phyloP scores from a whole-genome alignment of 2,329 filamentous ascomycete species.

The Colletotrichum orbiculare region DNA sequence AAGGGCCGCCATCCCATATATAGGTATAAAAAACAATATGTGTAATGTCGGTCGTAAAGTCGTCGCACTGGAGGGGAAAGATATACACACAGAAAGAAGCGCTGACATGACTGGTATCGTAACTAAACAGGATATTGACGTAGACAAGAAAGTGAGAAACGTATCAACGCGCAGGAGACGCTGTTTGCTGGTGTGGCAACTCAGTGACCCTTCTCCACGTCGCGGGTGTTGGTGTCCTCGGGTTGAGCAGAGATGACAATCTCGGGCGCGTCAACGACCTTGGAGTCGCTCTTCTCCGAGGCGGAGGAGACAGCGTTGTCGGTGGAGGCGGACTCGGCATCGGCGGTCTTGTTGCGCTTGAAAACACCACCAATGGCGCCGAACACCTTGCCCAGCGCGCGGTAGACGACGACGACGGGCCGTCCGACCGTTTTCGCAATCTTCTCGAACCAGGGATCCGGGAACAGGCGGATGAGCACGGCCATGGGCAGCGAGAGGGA shows the following conservation, averaged over 20 bases:
- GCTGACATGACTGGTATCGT: slow-evolving; percentile 21
- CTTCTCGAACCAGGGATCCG: slow-evolving; percentile 75
- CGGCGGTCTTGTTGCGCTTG: slow-evolving; percentile 22
- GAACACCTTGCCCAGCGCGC: slow-evolving; percentile 43
- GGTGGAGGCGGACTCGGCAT: slow-evolving; percentile 6
- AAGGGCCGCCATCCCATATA: slow-evolving; percentile 9
- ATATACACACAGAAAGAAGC: slow-evolving; percentile 3
- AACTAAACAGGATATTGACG: slow-evolving; percentile 6
- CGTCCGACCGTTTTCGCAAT: slow-evolving; percentile 99
- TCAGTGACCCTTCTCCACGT: slow-evolving; percentile 30
- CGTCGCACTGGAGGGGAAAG: slow-evolving; percentile 13
- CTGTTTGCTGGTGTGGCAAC: too few relatives aligned
- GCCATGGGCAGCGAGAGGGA: slow-evolving; percentile 62
- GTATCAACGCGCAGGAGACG: not conserved
- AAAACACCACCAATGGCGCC: slow-evolving; percentile 19
- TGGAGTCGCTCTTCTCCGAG: slow-evolving; percentile 16
- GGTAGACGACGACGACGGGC: slow-evolving; percentile 90
- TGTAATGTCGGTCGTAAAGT: slow-evolving; percentile 24
- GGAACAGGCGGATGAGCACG: slow-evolving; percentile 60
- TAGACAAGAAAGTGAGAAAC: not conserved
- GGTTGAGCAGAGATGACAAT: slow-evolving; percentile 31
- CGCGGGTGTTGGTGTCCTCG: slow-evolving; percentile 11
- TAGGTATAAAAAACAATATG: not conserved
- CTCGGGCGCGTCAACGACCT: slow-evolving; percentile 12
- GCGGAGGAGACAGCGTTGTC: slow-evolving; percentile 7